These are phyloP conservation scores for Aspergillus vadensis DNA, from an alignment of 2,329 filamentous ascomycete genomes.

Conservation along the genomic window DNA sequence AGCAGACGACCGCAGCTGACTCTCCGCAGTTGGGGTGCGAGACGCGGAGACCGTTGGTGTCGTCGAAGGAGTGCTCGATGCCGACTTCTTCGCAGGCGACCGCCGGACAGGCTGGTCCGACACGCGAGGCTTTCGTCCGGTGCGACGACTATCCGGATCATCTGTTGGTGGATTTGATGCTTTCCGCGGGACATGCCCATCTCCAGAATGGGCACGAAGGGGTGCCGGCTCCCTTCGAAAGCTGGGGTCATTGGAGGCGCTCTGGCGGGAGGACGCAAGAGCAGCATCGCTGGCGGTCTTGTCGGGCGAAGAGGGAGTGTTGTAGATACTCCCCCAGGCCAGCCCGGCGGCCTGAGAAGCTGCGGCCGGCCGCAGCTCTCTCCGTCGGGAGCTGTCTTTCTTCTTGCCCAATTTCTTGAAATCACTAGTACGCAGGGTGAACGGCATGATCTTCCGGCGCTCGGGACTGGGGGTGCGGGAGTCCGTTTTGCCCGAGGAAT, in stretches of 20 bases:
- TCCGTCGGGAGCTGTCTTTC: conserved; percentile 41
- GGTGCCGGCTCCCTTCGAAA: conserved; percentile 28
- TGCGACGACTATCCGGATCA: conserved; percentile 15
- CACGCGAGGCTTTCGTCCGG: conserved; percentile 10
- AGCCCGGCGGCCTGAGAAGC: conserved; percentile 65
- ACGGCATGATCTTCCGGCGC: conserved; percentile 58
- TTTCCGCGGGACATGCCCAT: conserved; percentile 22
- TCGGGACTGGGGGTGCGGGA: conserved; percentile 65
- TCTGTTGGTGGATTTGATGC: not conserved
- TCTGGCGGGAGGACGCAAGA: conserved; percentile 32
- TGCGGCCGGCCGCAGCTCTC: conserved; percentile 55
- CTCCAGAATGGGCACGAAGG: conserved; percentile 24
- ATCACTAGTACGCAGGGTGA: conserved; percentile 54
- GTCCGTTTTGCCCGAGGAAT: conserved; percentile 42
- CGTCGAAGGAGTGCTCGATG: conserved; percentile 14
- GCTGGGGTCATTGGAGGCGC: conserved; percentile 29
- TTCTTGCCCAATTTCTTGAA: conserved; percentile 50
- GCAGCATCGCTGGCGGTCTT: conserved; percentile 33
- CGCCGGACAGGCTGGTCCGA: conserved; percentile 11
- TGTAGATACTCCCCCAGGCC: conserved; percentile 55
- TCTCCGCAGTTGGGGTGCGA: conserved; percentile 7
- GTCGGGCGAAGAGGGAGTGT: conserved; percentile 26
- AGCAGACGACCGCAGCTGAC: conserved; percentile 8
- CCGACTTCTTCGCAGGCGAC: conserved; percentile 14
- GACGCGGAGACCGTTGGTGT: conserved; percentile 1